Evolutionary conservation across 257 asterid species (phyloP), one percentile per base, ranked within the genome.

Genomic region (Eustoma russellianum): DNA sequence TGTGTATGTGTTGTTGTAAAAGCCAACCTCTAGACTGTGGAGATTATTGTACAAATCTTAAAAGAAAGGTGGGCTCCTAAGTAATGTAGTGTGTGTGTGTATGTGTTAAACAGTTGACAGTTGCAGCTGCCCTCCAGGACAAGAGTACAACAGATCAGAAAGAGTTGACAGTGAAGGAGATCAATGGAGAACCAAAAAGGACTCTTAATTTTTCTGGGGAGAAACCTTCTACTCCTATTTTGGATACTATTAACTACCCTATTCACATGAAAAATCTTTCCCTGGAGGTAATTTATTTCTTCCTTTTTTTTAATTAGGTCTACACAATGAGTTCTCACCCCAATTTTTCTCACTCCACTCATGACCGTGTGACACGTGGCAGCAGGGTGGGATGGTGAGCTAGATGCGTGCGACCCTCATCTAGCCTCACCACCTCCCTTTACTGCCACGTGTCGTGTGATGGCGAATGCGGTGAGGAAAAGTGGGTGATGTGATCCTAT

Each of bases 241-340:
- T 85, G 71, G 94, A 81, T 55, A 77, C 92, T 11, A 77, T 81
- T 1, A 85, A 81, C 59, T 68, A 73, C 52, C 94, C 92, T 2
- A 60, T 48, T 63, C 88, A 85, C 69, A 79, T 82, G 88, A 85
- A 85, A 48, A 85, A 81, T 56, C 88, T 85, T 0, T 75, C 92
- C 5, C 0, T 75, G 18, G 64, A 74, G 85, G 94, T 83, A 58
- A 28, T 9, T 17, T 5, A 53, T 14, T 14, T 24, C 30, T 24
- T 24, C 30, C 30, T 24, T 24, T 2, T 24, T 1, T 34, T 5
- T 49, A 5, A 24, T 48, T 48, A 48, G 5, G 5, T 17, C 52
- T 30, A n/a, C n/a, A n/a, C n/a, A n/a, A n/a, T n/a, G n/a, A n/a
- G n/a, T n/a, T n/a, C n/a, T n/a, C n/a, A n/a, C n/a, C n/a, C n/a